Evolutionary conservation across 2,329 filamentous ascomycete species (phyloP), one percentile per base, ranked within the genome.

Genomic region (Claviceps digitariae): DNA sequence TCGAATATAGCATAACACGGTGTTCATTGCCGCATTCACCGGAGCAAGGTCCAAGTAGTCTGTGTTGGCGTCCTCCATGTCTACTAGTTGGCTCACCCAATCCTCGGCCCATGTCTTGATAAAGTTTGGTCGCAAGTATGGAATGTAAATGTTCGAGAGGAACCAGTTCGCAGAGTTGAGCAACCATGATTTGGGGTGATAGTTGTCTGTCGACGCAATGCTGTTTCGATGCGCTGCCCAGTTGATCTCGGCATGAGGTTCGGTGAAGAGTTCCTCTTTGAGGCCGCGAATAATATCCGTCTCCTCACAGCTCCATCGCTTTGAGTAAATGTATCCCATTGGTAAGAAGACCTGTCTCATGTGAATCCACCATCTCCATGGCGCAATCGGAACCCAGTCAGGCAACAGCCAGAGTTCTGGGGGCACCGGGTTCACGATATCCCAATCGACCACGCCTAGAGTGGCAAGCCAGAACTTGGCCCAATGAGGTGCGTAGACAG

Each of bases 281-380:
- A 98, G 69, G 53, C 81, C 79, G 23, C 79, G 78, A 51, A 86
- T 87, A 2, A 95, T 66, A 4, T 85, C 79, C 43, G 87, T 91
- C 59, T 86, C 76, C 17, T 88, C 86, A 58, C 85, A 86, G 29
- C 76, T 78, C 82, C 88, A 96, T 57, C 77, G 77, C 72, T 86
- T 89, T 0, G 90, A 95, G 73, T 86, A 95, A 44, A 97, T 69
- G 64, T 86, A 96, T 0, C 86, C 83, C 89, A 97, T 96, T 5
- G 90, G 86, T 49, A 95, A 67, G 63, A 91, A 95, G n/a, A 98
- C 90, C 69, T 87, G 83, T n/a, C 93, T 88, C 68, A 96, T 96
- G 62, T 98, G 93, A 62, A 97, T 87, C 91, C 90, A 96, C 90
- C 91, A 96, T 59, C 89, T 76, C 89, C 90, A 95, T 0, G 91